Evolutionary conservation across 371 early-diverging fungal genomes (phyloP).

Genomic region (Homolaphlyctis polyrhiza): DNA sequence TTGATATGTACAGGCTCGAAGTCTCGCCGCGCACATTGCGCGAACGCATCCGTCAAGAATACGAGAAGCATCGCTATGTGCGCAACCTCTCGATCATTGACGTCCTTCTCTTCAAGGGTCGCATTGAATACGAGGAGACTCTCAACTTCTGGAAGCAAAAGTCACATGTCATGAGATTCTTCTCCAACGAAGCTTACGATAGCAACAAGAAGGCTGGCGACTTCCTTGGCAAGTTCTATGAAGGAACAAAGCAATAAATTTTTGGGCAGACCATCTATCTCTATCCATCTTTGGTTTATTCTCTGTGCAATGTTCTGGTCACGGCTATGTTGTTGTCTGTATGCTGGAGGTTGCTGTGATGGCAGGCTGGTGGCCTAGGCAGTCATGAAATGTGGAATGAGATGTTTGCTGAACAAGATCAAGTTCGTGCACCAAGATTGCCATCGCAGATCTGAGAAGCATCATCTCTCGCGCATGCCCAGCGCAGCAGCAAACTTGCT

Average conservation of each 20-base stretch:
- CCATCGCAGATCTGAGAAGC: neutral
- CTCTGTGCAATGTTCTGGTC: neutral
- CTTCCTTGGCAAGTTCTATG: constrained; percentile 83
- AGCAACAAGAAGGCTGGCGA: constrained; percentile 69
- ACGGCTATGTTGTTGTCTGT: neutral
- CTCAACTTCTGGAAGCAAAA: constrained; percentile 94
- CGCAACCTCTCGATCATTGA: constrained; percentile 76
- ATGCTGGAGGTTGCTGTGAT: neutral
- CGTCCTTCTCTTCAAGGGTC: constrained; percentile 78
- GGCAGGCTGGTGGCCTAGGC: neutral
- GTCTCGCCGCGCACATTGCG: constrained; percentile 68
- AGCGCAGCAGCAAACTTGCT: too few relatives aligned
- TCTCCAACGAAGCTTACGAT: constrained; percentile 55
- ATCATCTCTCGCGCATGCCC: neutral
- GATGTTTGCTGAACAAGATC: neutral
- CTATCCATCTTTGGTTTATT: neutral
- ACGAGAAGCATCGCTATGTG: constrained; percentile 82
- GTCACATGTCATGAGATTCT: constrained; percentile 87
- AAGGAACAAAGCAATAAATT: constrained; percentile 35
- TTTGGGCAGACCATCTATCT: neutral
- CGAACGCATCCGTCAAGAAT: constrained; percentile 85
- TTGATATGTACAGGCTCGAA: constrained; percentile 35
- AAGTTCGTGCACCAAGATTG: neutral
- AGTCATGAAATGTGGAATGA: neutral
- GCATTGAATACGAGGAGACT: constrained; percentile 87